Base-by-base conservation (phyloP, 1,284 basidiomycete genomes). In the Mrakiaceae sp. region DNA sequence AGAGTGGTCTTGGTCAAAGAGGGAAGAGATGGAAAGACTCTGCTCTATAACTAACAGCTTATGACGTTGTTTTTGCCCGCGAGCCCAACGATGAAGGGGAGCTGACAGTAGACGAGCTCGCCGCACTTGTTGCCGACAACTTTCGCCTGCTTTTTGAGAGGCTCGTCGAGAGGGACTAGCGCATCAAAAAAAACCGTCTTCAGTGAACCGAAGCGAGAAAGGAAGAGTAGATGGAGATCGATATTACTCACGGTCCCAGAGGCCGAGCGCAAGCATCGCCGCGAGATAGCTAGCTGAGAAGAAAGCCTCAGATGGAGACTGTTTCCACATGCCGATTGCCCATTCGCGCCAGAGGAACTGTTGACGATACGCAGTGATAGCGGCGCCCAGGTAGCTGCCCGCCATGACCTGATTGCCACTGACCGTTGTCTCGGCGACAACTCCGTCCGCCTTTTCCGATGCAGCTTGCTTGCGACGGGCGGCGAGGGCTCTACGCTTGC, bases 61-160 rank as follows among this genome's bases (percentile, higher is more conserved):
- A 78, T 69, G 16, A 73, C 67, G 64, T 74, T 77, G 70, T 78
- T 79, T 68, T 78, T 78, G 42, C 70, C 69, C 5, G 76, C 74
- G 1, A 78, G 69, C n/a, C 74, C 66, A 63, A 78, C 71, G 59
- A 79, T 71, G 43, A 76, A 69, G 0, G 76, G 76, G 6, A 76
- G 60, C 64, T 77, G 58, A 44, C 10, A 39, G 42, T 39, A 39
- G 7, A 16, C 47, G 48, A 60, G 27, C 16, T 39, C 47, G 10
- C 42, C 40, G 16, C 27, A 42, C 27, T n/a, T 5, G 40, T 47
- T 54, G 6, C 53, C 53, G 39, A 55, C 39, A 5, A 55, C 9
- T 16, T 27, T 27, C 10, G 53, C n/a, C 39, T 55, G 53, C 27
- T 12, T 6, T 27, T 9, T 40, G 7, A 12, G 6, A 9, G 53